Base-by-base conservation (phyloP, 176 grass and related monocot genomes). In the Cenchrus americanus region DNA sequence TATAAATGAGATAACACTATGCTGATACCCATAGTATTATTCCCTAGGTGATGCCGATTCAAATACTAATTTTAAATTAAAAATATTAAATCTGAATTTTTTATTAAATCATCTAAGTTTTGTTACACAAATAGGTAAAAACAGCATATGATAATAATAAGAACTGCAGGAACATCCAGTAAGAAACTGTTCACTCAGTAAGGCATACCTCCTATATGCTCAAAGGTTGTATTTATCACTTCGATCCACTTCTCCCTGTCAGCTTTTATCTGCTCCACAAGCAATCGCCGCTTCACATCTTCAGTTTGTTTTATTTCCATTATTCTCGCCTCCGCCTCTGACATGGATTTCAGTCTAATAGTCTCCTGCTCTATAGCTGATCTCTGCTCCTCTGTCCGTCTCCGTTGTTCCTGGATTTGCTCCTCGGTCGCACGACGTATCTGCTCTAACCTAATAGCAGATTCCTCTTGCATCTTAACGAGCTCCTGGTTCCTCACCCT, bases 401-500 rank as follows among this genome's bases (percentile, higher is more conserved):
- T 92, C 21, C 80, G 77, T 52, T 94, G 80, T 79, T 86, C 89
- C 69, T 95, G 89, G 72, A 98, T 98, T 72, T 95, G 76, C 80
- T 98, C 87, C 63, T 98, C 96, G 14, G 59, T 94, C 0, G 71
- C 80, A 67, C 89, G 89, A 8, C 93, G 88, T 24, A 94, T 93
- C 77, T 92, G 91, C 72, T 98, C 96, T 82, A 87, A 81, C 75
- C 70, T 91, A 57, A 94, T 86, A 21, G 87, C 88, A 27, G 96
- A 98, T 80, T 98, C 89, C 77, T 98, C 96, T 87, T 98, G 96
- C 96, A 98, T 92, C 80, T 92, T 94, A 24, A 98, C 96, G 0
- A 98, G 91, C 72, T 98, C 96, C 73, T 92, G 96, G 80, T 98
- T 98, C 87, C 96, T 98, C 46, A 71, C 26, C 69, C 96, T 90